Conservation (phyloP, 164 flowering plant species). For the Dillenia suffruticosa region DNA sequence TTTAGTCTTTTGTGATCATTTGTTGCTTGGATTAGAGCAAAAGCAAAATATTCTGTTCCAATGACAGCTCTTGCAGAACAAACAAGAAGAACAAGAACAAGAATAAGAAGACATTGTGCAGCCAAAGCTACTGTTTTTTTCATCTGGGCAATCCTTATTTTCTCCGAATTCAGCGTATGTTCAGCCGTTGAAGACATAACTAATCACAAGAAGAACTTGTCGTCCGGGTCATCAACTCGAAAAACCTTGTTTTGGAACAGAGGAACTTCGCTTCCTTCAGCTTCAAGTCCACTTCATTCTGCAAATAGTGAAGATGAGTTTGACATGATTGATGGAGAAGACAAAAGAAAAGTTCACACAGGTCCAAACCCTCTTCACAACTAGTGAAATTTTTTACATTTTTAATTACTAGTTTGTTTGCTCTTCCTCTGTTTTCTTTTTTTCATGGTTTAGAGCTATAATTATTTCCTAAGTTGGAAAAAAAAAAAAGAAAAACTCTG, state of each 20-base stretch:
- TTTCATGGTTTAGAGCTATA: neutral
- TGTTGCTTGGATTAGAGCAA: no score
- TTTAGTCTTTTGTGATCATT: no score
- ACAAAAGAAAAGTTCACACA: constrained; percentile 58
- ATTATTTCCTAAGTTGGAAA: no score
- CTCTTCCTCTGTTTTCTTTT: neutral
- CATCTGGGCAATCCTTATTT: constrained; percentile 33
- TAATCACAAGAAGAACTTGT: neutral
- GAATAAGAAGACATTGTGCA: constrained; percentile 5
- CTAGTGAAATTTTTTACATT: constrained; percentile 10
- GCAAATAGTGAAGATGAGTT: constrained; percentile 7
- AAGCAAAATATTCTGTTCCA: constrained; percentile 5
- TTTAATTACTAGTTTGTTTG: neutral
- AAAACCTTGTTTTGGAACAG: constrained; percentile 16
- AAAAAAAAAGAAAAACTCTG: neutral
- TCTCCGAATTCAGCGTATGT: constrained; percentile 10
- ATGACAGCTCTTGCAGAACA: constrained; percentile 10
- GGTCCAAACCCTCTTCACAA: constrained; percentile 87
- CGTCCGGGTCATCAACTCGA: constrained; percentile 14
- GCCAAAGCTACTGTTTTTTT: constrained; percentile 16
- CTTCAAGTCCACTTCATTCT: constrained; percentile 13
- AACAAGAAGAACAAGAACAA: constrained; percentile 5
- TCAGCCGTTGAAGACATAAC: constrained; percentile 1
- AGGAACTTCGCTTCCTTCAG: constrained; percentile 9
- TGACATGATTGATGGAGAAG: constrained; percentile 32